Evolutionary conservation across 176 grass and related monocot species (phyloP), one percentile per base, ranked within the genome.

Genomic region (Aegilops speltoides): DNA sequence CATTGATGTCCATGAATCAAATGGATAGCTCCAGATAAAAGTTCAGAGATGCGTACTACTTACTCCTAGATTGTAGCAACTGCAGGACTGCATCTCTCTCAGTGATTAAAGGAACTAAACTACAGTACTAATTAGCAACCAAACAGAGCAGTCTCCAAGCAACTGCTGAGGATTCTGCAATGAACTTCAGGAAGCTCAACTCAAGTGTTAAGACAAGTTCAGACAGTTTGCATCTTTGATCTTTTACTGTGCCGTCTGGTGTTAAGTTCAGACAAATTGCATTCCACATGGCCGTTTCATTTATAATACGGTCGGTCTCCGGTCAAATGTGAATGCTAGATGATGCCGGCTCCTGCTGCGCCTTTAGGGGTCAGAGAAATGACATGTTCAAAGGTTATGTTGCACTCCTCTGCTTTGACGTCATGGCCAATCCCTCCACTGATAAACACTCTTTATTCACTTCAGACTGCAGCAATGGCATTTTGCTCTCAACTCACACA

Each of bases 241-340:
- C 59, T 68, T 60, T 76, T 36, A 59, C 19, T 75, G 45, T 20
- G 43, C 13, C 12, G 26, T 6, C 80, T 77, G 10, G 25, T 67
- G 8, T 57, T 0, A 68, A 68, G 31, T 68, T 33, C 15, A 68
- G 65, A 68, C 14, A 33, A 16, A 1, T 0, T 19, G 1, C 65
- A 67, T 76, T 61, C 48, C n/a, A 50, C 36, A 19, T 19, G 65
- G 15, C 28, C 34, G 46, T 38, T 82, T 64, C 37, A 54, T 54
- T 0, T 52, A 67, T 59, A 69, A 56, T 15, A n/a, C 62, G 48
- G n/a, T n/a, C n/a, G n/a, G 40, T 59, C 34, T 81, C 62, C 62
- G 22, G 80, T 75, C 89, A 91, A 87, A 28, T 79, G 72, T 74
- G 64, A 72, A 86, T 78, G 72, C 29, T 40, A 82, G 37, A 65